phyloP scores from a whole-genome alignment of 1,284 basidiomycete genomes.

The Trametes versicolor region DNA sequence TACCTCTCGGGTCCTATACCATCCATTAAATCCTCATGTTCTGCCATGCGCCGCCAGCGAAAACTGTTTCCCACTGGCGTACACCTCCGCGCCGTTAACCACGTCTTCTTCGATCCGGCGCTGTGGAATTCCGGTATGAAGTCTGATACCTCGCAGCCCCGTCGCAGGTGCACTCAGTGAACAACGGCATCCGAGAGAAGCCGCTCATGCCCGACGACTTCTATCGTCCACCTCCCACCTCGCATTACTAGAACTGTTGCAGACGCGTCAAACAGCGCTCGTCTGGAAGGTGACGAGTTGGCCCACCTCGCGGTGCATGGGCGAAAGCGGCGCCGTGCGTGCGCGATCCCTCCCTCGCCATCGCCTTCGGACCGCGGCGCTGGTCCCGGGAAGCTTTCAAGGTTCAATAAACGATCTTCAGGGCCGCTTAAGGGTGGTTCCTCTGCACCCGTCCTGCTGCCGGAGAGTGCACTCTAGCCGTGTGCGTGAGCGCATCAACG shows the following conservation, averaged over 20 bases:
- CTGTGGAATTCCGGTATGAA: constrained; percentile 18
- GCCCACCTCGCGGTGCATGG: constrained; percentile 4
- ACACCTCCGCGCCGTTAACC: constrained; percentile 15
- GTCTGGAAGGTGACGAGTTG: background rate
- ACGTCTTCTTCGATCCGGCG: constrained; percentile 13
- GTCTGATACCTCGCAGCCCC: constrained; percentile 14
- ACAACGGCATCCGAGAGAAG: constrained; percentile 12
- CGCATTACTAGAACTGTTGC: constrained; percentile 2
- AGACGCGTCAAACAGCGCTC: constrained; percentile 1
- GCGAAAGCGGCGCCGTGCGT: constrained; percentile 3
- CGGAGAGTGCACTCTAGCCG: background rate
- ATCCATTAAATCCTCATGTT: constrained; percentile 25
- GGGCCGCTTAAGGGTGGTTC: background rate
- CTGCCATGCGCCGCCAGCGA: background rate
- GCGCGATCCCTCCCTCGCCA: background rate
- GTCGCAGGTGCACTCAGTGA: background rate
- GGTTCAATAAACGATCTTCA: constrained; percentile 19
- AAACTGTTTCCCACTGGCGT: constrained; percentile 7
- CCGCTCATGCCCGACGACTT: constrained; percentile 2
- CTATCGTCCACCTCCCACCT: background rate
- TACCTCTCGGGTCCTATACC: constrained; percentile 1
- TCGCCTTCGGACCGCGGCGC: constrained; percentile 11
- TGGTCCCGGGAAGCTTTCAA: constrained; percentile 15
- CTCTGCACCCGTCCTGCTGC: background rate
- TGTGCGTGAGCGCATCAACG: background rate